Base-by-base conservation (phyloP, 2,329 filamentous ascomycete species). In the Ascochyta lentis region DNA sequence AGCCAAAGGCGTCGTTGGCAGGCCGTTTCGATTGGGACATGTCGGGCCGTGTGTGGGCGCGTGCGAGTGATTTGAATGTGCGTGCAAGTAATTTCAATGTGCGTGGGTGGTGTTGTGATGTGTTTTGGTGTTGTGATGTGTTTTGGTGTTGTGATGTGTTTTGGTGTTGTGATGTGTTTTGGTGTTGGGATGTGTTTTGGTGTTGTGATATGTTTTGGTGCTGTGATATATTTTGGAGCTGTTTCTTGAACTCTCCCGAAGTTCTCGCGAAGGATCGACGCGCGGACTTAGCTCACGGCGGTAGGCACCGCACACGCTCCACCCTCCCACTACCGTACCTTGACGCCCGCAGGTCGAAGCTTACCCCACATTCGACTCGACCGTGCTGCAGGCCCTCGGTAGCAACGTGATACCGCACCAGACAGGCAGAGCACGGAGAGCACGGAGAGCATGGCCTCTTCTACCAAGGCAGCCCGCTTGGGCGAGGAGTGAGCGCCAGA, bases 11-110 rank as follows among this genome's bases (percentile, higher is more conserved):
- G 66, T 90, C 89, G 59, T 90, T 88, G n/a, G 93, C 92, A 56
- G 92, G 90, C 72, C 95, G 87, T 80, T 99, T 98, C 78, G 96
- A 93, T 60, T 90, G 85, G 31, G 92, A 92, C 93, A 96, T 97
- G 56, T 61, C 78, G 59, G 53, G 13, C 40, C 37, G n/a, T 6
- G 41, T 47, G 45, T 35, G 15, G 49, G 40, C 40, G 40, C 31
- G 29, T 43, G 50, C 44, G 48, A 12, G 47, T 19, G 19, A 0
- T 19, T 19, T 3, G 19, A 19, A 3, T 3, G 19, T 19, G 19
- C 19, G 19, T 26, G 24, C 24, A 4, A 26, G 24, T 6, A 4
- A 26, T 26, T 26, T 1, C 27, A 19, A 38, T 42, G 37, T 19
- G 37, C 24, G 33, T 15, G 34, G 22, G 42, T 8, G 48, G 46